Conservation (phyloP, 2,329 filamentous ascomycete genomes). For the Cladosporium sp. region DNA sequence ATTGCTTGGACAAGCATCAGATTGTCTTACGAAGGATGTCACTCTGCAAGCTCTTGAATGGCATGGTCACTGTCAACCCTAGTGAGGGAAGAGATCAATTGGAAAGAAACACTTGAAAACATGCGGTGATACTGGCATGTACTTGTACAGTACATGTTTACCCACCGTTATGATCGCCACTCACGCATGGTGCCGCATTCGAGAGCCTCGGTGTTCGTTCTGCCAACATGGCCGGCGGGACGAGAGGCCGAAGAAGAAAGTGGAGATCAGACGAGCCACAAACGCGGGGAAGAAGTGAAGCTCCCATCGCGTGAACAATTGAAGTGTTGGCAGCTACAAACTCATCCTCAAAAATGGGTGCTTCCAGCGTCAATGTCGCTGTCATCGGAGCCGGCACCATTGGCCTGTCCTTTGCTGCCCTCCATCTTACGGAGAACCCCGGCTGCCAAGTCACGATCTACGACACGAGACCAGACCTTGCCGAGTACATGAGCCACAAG, state of each 20-base stretch:
- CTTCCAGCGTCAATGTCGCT: conserved; percentile 25
- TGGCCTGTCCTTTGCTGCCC: conserved; percentile 53
- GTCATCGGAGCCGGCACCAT: conserved; percentile 48
- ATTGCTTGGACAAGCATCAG: background rate
- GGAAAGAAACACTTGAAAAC: background rate
- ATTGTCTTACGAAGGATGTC: conserved; percentile 18
- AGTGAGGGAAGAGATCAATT: background rate
- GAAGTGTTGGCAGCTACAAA: too few relatives aligned
- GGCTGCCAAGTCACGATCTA: conserved; percentile 43
- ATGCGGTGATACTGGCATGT: background rate
- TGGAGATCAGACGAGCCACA: background rate
- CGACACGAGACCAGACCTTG: conserved; percentile 48
- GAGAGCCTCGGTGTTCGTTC: conserved; percentile 6
- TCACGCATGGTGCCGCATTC: conserved; percentile 3
- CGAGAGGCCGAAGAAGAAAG: background rate
- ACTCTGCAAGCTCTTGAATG: conserved; percentile 22
- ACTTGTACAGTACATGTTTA: background rate
- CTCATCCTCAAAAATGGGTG: background rate
- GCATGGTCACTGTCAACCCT: conserved; percentile 12
- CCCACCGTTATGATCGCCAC: background rate
- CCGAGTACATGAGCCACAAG: conserved; percentile 39
- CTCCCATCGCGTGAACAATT: too few relatives aligned
- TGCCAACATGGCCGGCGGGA: background rate
- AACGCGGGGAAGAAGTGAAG: conserved; percentile 1
- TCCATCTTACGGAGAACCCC: conserved; percentile 46